Evolutionary conservation across 1,139 yeast species (phyloP), one percentile per base, ranked within the genome.

Genomic region (Suhomyces bribrorum): DNA sequence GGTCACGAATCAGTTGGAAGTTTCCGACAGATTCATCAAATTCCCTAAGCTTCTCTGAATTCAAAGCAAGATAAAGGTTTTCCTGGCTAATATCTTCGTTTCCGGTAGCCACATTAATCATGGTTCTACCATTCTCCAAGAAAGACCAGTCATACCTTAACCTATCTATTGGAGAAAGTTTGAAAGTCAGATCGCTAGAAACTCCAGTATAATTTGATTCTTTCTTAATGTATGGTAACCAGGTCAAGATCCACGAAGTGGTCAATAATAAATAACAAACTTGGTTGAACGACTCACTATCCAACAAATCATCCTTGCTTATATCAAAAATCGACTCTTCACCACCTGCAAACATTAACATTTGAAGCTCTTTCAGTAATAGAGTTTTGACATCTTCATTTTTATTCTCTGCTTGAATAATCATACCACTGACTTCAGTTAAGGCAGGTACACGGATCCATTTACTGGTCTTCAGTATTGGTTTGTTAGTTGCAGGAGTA

Each of bases 141-240:
- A 81, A 77, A 14, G 80, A 66, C 84, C 86, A 81, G 43, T 74
- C 74, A 36, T 69, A 67, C 43, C 77, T 72, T 31, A 80, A 55
- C 44, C 64, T 65, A 41, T 77, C 83, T 8, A 75, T 62, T 7
- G 62, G 56, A 0, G 67, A 52, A 5, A 63, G 46, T 22, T 58
- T 57, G 28, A 50, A 41, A 27, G 31, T 12, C 17, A 34, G 35
- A 42, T 57, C 69, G 9, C 60, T 64, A 28, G 59, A 58, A 31
- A 52, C 53, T 6, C 50, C 45, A 25, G 55, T 50, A 43, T 59
- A 59, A 33, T 64, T 61, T 1, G 75, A 68, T 26, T 75, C 74
- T 34, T 72, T 69, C 32, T 73, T 69, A 45, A 79, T 54, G n/a
- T 54, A 48, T 6, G 82, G 82, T 32, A 82, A 59, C 87, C 86